A percentile compares a stretch with the other conserved stretches of the same genome.
phyloP scores from a whole-genome alignment of 768 basidiomycete species.

The Sarcodon aspratus region DNA sequence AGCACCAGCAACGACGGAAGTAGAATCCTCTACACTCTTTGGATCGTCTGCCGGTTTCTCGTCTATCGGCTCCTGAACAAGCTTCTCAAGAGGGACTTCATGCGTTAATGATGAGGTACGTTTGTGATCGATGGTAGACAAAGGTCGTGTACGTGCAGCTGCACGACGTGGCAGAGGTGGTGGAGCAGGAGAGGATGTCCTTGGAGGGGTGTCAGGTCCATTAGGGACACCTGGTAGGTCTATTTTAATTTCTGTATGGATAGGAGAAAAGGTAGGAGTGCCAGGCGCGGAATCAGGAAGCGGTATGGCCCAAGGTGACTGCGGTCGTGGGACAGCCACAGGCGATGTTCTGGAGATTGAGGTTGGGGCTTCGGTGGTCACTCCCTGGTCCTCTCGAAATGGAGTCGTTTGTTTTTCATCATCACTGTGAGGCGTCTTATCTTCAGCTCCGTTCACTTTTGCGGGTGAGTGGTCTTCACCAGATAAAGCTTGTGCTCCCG shows the following conservation, averaged over 20 bases:
- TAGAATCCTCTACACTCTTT: no score
- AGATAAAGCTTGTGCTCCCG: no score
- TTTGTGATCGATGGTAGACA: constrained; percentile 5
- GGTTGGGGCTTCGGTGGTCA: constrained; percentile 40
- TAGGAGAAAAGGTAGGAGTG: constrained; percentile 11
- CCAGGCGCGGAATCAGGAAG: constrained; percentile 16
- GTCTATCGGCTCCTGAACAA: no score
- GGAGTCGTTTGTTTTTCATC: no score
- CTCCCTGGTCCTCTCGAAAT: no score
- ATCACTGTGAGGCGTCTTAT: no score
- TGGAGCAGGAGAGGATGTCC: constrained; percentile 21
- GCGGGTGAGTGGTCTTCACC: no score
- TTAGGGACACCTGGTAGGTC: constrained; percentile 8
- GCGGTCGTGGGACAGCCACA: constrained; percentile 3
- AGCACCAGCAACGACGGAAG: no score
- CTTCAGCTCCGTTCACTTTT: no score
- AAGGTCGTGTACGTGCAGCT: constrained; percentile 35
- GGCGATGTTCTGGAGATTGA: constrained; percentile 28
- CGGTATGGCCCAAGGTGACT: constrained; percentile 12
- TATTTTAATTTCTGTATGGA: neutral
- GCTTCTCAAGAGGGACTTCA: no score
- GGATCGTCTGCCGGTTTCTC: no score
- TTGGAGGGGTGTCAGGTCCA: constrained; percentile 35
- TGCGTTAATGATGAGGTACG: neutral
- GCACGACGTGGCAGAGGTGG: constrained; percentile 63